phyloP scores from a whole-genome alignment of 257 asterid species.

The Eustoma russellianum region DNA sequence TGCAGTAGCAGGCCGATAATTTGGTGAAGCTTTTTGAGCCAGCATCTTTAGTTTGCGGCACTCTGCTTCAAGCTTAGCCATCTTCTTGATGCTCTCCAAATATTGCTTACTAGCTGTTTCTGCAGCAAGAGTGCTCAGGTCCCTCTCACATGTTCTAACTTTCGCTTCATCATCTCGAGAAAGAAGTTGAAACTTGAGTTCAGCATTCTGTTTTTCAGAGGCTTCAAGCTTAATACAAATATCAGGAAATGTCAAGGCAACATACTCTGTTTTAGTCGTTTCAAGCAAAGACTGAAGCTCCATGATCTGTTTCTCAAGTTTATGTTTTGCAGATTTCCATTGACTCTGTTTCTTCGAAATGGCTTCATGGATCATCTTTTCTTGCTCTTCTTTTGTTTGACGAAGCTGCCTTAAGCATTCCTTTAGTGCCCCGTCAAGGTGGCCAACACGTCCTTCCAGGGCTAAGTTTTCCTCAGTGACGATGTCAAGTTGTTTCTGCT shows the following conservation, averaged over 20 bases:
- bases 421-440: slow-evolving; percentile 86
- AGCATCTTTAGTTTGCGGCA: slow-evolving; percentile 52
- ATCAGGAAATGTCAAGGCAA: slow-evolving; percentile 24
- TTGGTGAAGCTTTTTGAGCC: slow-evolving; percentile 29
- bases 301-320: slow-evolving; percentile 43
- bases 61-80: slow-evolving; percentile 72
- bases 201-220: slow-evolving; percentile 49
- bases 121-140: slow-evolving; percentile 53
- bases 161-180: slow-evolving; percentile 39
- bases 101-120: slow-evolving; percentile 83
- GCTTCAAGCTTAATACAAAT: slow-evolving; percentile 47
- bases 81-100: slow-evolving; percentile 49
- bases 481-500: slow-evolving; percentile 60
- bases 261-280: slow-evolving; percentile 32
- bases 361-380: slow-evolving; percentile 41
- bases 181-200: slow-evolving; percentile 39
- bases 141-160: slow-evolving; percentile 39
- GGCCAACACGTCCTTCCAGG: slow-evolving; percentile 65
- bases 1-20: slow-evolving; percentile 19
- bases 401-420: slow-evolving; percentile 82
- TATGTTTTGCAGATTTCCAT: slow-evolving; percentile 46
- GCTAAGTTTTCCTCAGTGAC: slow-evolving; percentile 38
- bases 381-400: slow-evolving; percentile 72
- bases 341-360: slow-evolving; percentile 31
- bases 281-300: slow-evolving; percentile 47